phyloP scores from a whole-genome alignment of 2,329 filamentous ascomycete species.

The Aureobasidium subglaciale region DNA sequence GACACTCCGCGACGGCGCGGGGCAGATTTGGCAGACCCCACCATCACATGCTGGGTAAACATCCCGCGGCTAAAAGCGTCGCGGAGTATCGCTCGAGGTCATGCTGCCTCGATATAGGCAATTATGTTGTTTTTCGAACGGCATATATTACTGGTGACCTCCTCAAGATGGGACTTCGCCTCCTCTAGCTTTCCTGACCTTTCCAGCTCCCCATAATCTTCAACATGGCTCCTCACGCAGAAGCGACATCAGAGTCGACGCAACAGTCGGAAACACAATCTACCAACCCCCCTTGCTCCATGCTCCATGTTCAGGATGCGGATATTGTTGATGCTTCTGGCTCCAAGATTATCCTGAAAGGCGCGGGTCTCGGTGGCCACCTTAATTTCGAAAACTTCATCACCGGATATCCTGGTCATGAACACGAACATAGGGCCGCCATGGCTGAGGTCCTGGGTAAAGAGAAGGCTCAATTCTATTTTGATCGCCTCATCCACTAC shows the following conservation, averaged over 20 bases:
- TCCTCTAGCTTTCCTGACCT: no score
- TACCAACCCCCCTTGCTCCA: conserved; percentile 15
- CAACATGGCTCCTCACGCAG: conserved; percentile 12
- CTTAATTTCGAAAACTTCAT: conserved; percentile 53
- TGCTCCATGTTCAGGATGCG: conserved; percentile 36
- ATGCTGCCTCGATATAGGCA: not conserved
- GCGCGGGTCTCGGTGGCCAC: conserved; percentile 31
- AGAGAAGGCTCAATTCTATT: conserved; percentile 52
- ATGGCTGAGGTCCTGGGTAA: conserved; percentile 46
- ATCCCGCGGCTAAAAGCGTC: conserved; percentile 8
- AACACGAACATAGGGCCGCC: conserved; percentile 47
- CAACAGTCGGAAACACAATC: not conserved
- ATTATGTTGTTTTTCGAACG: not conserved
- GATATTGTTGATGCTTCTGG: conserved; percentile 40
- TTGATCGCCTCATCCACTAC: conserved; percentile 45
- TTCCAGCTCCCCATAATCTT: not conserved
- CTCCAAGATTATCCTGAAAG: conserved; percentile 40
- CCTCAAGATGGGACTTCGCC: no score
- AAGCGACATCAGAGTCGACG: not conserved
- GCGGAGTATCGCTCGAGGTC: not conserved
- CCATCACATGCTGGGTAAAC: conserved; percentile 10
- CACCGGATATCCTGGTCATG: conserved; percentile 50
- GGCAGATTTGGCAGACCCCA: not conserved
- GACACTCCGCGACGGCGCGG: not conserved
- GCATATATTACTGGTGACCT: not conserved